These are phyloP conservation scores for Tolypocladium sp. DNA, from an alignment of 2,329 filamentous ascomycete species.

Conservation along the genomic window DNA sequence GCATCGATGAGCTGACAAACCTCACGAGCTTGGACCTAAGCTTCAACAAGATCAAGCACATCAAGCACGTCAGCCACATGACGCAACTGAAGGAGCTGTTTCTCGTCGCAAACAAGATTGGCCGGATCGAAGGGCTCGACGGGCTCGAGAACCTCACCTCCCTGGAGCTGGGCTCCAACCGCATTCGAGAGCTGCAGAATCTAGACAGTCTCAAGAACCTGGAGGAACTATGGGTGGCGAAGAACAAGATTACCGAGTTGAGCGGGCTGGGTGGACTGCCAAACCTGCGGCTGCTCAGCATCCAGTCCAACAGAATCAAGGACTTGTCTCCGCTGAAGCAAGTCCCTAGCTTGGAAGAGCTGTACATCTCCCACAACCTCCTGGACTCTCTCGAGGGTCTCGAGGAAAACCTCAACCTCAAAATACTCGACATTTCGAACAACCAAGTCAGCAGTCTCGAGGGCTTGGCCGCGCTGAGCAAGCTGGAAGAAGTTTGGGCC, in stretches of 20 bases:
- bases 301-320: slow-evolving; percentile 89
- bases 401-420: slow-evolving; percentile 55
- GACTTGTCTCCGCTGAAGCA: slow-evolving; percentile 67
- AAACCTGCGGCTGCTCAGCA: slow-evolving; percentile 79
- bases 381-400: slow-evolving; percentile 69
- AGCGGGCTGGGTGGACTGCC: slow-evolving; percentile 64
- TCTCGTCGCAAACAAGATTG: slow-evolving; percentile 92
- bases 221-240: slow-evolving; percentile 89
- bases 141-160: slow-evolving; percentile 67
- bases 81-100: slow-evolving; percentile 74
- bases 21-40: slow-evolving; percentile 80
- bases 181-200: slow-evolving; percentile 81
- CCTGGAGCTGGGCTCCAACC: slow-evolving; percentile 85
- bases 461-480: slow-evolving; percentile 57
- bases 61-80: slow-evolving; percentile 78
- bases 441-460: slow-evolving; percentile 72
- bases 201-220: slow-evolving; percentile 67
- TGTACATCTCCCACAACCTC: slow-evolving; percentile 95
- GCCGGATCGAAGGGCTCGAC: slow-evolving; percentile 75
- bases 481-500: slow-evolving; percentile 89
- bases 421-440: slow-evolving; percentile 79
- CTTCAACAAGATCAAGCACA: slow-evolving; percentile 99
- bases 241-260: slow-evolving; percentile 90
- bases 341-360: slow-evolving; percentile 72
- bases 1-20: slow-evolving; percentile 67